Conservation (phyloP, 2,329 filamentous ascomycete species). For the Sordariomycetes sp. region DNA sequence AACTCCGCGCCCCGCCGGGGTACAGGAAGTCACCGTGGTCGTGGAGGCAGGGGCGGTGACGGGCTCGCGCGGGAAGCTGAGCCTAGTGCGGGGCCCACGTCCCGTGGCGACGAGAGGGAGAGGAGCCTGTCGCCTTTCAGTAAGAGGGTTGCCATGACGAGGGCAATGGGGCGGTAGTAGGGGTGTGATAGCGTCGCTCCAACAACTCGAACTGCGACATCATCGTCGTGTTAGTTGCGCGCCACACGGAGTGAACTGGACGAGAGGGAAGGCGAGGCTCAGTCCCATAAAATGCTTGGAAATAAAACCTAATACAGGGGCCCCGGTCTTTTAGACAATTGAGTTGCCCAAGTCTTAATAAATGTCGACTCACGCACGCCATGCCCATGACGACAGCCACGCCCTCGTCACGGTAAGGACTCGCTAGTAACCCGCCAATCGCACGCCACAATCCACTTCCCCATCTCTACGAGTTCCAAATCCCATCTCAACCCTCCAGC, state of each 20-base stretch:
- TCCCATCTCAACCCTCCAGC: slow-evolving; percentile 1
- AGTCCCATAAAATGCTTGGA: too few relatives aligned
- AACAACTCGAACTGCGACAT: not conserved
- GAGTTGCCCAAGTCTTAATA: too few relatives aligned
- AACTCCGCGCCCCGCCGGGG: not conserved
- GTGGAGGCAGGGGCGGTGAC: not conserved
- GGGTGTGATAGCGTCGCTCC: not conserved
- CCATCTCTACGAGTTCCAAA: not conserved
- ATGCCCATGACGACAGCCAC: too few relatives aligned
- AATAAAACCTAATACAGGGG: not conserved
- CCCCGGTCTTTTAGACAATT: not conserved
- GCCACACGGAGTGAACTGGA: not conserved
- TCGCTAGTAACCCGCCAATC: slow-evolving; percentile 1
- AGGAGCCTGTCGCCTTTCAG: slow-evolving; percentile 4
- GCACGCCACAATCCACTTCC: slow-evolving; percentile 3
- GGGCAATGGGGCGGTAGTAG: not conserved
- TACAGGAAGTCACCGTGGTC: not conserved
- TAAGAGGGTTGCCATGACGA: slow-evolving; percentile 3
- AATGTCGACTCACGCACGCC: too few relatives aligned
- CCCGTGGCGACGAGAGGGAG: not conserved
- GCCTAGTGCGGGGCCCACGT: not conserved
- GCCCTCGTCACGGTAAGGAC: not conserved
- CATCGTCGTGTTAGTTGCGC: not conserved
- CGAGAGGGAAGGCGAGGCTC: too few relatives aligned
- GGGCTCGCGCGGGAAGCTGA: not conserved